Percentiles rank a stretch among this genome's conserved stretches.
These are phyloP conservation scores for Raffaelea albimanens DNA, from an alignment of 2,329 filamentous ascomycete species.

Conservation along the genomic window DNA sequence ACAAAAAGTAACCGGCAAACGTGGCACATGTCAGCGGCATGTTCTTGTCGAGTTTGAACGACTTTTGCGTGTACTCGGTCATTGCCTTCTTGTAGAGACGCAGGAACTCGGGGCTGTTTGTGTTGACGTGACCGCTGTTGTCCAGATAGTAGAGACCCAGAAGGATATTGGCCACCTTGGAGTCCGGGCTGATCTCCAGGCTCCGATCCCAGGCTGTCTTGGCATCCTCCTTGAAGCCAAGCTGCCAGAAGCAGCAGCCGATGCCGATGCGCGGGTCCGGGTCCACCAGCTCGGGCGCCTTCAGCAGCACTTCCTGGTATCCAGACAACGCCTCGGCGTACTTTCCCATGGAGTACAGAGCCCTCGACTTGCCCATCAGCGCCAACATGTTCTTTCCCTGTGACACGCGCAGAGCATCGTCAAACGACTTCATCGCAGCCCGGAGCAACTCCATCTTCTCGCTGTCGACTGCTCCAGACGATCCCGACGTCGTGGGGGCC, in stretches of 20 bases:
- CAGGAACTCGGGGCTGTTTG: slow-evolving; percentile 77
- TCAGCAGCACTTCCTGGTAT: slow-evolving; percentile 80
- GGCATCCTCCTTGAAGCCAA: slow-evolving; percentile 89
- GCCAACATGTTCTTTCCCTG: slow-evolving; percentile 86
- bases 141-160: slow-evolving; percentile 87
- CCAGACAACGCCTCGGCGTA: slow-evolving; percentile 72
- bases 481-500: slow-evolving; percentile 56
- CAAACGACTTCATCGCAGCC: slow-evolving; percentile 84
- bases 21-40: slow-evolving; percentile 82
- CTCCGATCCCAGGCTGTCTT: slow-evolving; percentile 83
- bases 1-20: slow-evolving; percentile 83
- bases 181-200: slow-evolving; percentile 70
- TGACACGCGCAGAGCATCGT: slow-evolving; percentile 81
- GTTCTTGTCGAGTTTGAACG: slow-evolving; percentile 88
- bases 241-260: slow-evolving; percentile 93
- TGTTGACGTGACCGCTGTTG: slow-evolving; percentile 70
- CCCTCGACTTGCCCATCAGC: slow-evolving; percentile 78
- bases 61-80: slow-evolving; percentile 86
- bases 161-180: slow-evolving; percentile 83
- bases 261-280: slow-evolving; percentile 94
- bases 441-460: slow-evolving; percentile 73
- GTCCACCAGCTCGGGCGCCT: slow-evolving; percentile 79
- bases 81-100: slow-evolving; percentile 86
- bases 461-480: slow-evolving; percentile 46
- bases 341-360: slow-evolving; percentile 76